Conservation (phyloP, 23 red algal species). For the Pyropia haitanensis region DNA sequence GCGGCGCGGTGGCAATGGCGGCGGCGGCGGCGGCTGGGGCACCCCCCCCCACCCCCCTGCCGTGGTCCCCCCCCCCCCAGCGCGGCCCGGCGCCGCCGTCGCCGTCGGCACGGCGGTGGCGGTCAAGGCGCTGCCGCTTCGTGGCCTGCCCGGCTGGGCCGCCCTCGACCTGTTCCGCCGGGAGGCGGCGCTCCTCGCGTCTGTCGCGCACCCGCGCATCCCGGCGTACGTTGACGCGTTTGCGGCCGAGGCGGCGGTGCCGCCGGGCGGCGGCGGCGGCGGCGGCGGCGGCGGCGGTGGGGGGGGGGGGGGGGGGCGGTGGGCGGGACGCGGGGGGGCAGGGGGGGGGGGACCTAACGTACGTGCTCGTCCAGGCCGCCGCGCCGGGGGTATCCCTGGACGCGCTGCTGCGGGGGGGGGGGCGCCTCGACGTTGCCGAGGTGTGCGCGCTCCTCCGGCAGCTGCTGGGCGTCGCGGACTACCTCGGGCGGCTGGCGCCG, state of each 20-base stretch:
- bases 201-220: constrained; percentile 38
- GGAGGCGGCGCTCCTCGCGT: constrained; percentile 18
- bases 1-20: too few species aligned
- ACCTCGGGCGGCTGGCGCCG: constrained; percentile 36
- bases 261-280: background rate
- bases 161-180: constrained; percentile 52
- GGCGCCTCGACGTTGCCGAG: constrained; percentile 24
- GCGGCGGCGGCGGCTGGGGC: too few species aligned
- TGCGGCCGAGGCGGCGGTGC: constrained; percentile 5
- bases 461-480: constrained; percentile 38
- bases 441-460: constrained; percentile 14
- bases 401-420: constrained; percentile 17
- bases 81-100: too few species aligned
- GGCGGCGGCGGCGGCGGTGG: background rate
- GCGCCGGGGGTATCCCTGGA: constrained; percentile 24
- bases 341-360: constrained; percentile 7
- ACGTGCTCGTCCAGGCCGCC: constrained; percentile 31
- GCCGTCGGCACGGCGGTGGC: background rate
- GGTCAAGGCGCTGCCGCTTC: constrained; percentile 43
- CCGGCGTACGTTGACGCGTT: constrained; percentile 40
- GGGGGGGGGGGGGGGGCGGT: background rate
- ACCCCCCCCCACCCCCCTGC: too few species aligned
- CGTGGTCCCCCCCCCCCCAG: too few species aligned
- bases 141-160: constrained; percentile 23
- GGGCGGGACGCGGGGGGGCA: too few species aligned